phyloP scores from a whole-genome alignment of 2,329 filamentous ascomycete species.

The Fusarium coffeatum region DNA sequence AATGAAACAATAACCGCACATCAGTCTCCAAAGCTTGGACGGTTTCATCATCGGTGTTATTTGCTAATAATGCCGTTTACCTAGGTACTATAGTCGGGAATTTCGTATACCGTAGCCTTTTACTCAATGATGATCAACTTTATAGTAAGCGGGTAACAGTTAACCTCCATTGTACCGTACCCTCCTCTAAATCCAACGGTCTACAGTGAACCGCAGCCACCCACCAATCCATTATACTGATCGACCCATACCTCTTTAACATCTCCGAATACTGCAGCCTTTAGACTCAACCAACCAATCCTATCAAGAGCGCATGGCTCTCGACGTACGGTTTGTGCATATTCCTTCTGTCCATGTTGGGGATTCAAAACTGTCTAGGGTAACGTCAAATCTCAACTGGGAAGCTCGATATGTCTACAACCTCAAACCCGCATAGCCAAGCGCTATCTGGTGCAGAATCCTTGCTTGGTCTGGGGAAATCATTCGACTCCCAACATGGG shows the following conservation, averaged over 20 bases:
- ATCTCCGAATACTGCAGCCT: constrained; percentile 11
- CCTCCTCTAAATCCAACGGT: neutral
- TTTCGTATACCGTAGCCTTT: neutral
- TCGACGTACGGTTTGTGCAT: constrained; percentile 26
- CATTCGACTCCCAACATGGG: constrained; percentile 23
- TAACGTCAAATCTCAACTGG: constrained; percentile 18
- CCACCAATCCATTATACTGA: neutral
- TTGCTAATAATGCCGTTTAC: constrained; percentile 26
- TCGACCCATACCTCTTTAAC: neutral
- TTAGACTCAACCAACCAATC: constrained; percentile 23
- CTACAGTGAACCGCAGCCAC: constrained; percentile 20
- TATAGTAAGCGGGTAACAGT: neutral
- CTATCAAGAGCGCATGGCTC: constrained; percentile 1
- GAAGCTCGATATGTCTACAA: constrained; percentile 11
- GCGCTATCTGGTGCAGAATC: constrained; percentile 1
- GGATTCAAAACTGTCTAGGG: neutral
- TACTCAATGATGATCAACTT: neutral
- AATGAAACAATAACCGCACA: constrained; percentile 31
- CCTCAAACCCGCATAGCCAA: constrained; percentile 15
- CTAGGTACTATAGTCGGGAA: neutral
- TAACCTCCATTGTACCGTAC: neutral
- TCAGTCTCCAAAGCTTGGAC: constrained; percentile 19
- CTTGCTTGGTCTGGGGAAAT: constrained; percentile 25
- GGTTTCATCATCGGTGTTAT: constrained; percentile 27
- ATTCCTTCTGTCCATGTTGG: constrained; percentile 10